A percentile compares a stretch with the other conserved stretches of the same genome.
Conservation (phyloP, 805 yeast genomes). For the Isabelozyma pseudorhagii region DNA sequence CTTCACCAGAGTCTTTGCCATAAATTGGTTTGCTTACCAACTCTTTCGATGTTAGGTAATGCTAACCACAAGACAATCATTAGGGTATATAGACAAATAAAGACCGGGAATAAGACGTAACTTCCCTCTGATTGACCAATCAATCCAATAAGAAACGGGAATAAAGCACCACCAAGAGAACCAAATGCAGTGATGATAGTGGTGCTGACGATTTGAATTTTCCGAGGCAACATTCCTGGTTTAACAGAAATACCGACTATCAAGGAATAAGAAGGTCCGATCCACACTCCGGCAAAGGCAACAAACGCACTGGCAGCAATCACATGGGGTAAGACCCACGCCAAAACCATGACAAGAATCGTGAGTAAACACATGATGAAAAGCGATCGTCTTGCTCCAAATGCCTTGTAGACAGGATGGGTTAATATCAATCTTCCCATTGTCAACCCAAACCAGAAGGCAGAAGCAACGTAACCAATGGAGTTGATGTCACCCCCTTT, state of each 20-base stretch:
- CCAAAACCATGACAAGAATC: conserved; percentile 34
- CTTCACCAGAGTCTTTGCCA: conserved; percentile 1
- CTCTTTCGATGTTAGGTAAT: conserved; percentile 9
- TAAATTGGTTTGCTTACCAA: background rate
- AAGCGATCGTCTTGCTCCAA: conserved; percentile 47
- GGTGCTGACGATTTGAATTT: conserved; percentile 48
- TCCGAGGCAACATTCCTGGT: conserved; percentile 41
- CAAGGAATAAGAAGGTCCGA: conserved; percentile 67
- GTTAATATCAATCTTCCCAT: conserved; percentile 57
- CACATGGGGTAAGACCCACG: conserved; percentile 48
- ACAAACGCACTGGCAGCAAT: conserved; percentile 46
- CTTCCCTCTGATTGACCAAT: conserved; percentile 46
- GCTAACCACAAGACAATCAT: conserved; percentile 23
- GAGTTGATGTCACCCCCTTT: conserved; percentile 44
- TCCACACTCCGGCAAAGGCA: conserved; percentile 53
- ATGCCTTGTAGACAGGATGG: conserved; percentile 26
- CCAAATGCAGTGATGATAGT: conserved; percentile 56
- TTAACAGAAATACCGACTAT: conserved; percentile 44
- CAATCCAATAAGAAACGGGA: conserved; percentile 53
- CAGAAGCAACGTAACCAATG: conserved; percentile 64
- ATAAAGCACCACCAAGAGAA: conserved; percentile 53
- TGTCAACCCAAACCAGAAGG: conserved; percentile 74
- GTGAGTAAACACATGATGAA: conserved; percentile 31
- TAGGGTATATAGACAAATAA: conserved; percentile 32
- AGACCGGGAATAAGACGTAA: conserved; percentile 47